Percentiles rank a stretch among this genome's conserved stretches.
These are phyloP conservation scores for Diplocarpon mali DNA, from an alignment of 2,329 filamentous ascomycete species.

Conservation along the genomic window DNA sequence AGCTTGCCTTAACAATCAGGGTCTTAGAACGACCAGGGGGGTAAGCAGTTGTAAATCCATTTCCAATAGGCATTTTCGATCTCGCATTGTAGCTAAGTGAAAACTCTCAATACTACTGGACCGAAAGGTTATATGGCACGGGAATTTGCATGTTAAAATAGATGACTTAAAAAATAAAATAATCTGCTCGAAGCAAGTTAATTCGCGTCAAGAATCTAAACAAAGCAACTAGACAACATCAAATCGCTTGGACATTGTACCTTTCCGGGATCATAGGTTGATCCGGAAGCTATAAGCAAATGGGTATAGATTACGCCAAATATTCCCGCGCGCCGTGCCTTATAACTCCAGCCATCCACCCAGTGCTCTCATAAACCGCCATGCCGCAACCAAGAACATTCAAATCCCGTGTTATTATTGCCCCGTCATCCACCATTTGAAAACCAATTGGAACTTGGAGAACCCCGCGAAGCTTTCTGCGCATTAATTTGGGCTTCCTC, in stretches of 20 bases:
- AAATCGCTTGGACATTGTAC: too few relatives aligned
- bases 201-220: too few relatives aligned
- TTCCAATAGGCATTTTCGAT: too few relatives aligned
- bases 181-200: too few relatives aligned
- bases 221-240: too few relatives aligned
- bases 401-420: not conserved
- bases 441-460: not conserved
- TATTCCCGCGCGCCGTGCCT: constrained; percentile 1
- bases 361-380: not conserved
- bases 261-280: not conserved
- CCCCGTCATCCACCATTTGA: not conserved
- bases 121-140: too few relatives aligned
- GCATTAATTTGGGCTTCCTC: constrained; percentile 31
- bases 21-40: not conserved
- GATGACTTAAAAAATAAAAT: too few relatives aligned
- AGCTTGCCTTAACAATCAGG: not conserved
- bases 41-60: not conserved
- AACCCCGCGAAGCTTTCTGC: constrained; percentile 10
- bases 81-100: too few relatives aligned
- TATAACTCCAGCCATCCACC: not conserved
- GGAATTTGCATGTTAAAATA: too few relatives aligned
- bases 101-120: too few relatives aligned
- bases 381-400: not conserved
- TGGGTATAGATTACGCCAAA: constrained; percentile 20
- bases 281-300: constrained; percentile 13